phyloP scores from a whole-genome alignment of 2,329 filamentous ascomycete species.

The Macrophomina pseudophaseolina region DNA sequence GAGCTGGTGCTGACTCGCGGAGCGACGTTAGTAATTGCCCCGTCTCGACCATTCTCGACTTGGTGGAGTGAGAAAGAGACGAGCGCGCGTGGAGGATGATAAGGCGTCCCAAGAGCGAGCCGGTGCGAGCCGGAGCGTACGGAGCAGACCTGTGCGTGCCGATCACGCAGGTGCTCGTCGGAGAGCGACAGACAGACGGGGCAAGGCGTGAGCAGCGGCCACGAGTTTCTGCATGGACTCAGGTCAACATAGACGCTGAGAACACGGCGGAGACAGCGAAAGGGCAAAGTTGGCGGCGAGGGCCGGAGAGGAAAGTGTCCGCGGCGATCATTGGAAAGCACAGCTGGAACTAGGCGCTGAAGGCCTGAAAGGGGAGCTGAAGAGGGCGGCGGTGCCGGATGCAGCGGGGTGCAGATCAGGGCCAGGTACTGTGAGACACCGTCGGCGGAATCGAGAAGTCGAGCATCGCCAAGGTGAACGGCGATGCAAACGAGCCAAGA shows the following conservation, averaged over 20 bases:
- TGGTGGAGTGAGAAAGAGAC: neutral
- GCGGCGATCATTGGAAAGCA: neutral
- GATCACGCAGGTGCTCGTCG: neutral
- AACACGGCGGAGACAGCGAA: too few species aligned
- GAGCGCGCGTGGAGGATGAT: neutral
- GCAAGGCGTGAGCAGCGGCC: too few species aligned
- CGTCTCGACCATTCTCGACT: neutral
- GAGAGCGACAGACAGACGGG: too few species aligned
- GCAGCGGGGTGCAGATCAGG: neutral
- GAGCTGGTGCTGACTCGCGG: neutral
- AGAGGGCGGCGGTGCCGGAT: neutral
- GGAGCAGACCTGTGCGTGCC: neutral
- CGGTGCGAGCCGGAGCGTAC: neutral
- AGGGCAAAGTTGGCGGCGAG: too few species aligned
- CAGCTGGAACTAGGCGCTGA: neutral
- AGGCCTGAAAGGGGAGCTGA: neutral
- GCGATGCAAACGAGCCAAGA: neutral
- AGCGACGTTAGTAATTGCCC: neutral
- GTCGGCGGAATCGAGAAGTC: neutral
- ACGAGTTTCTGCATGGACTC: too few species aligned
- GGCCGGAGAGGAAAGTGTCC: too few species aligned
- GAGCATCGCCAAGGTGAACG: neutral
- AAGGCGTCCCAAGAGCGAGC: neutral
- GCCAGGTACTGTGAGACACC: neutral
- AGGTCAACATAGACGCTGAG: too few species aligned